phyloP scores from a whole-genome alignment of 306 rosid genomes.

The Cicer judaicum region DNA sequence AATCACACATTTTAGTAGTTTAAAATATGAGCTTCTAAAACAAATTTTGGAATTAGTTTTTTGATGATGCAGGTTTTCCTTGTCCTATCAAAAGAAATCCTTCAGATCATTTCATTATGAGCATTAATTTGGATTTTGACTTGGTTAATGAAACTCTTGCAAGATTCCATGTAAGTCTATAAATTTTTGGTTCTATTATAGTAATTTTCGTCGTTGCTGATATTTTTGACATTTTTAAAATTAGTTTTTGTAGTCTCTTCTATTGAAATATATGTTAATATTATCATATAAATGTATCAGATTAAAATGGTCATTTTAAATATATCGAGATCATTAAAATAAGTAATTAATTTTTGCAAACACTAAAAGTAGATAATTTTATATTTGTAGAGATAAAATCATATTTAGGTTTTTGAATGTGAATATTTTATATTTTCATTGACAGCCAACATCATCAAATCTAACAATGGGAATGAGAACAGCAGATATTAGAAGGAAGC shows the following conservation, averaged over 20 bases:
- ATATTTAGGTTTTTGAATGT: slow-evolving; percentile 3
- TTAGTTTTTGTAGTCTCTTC: no score
- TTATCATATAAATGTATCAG: no score
- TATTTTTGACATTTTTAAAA: no score
- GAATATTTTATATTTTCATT: slow-evolving; percentile 3
- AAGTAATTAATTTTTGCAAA: neutral
- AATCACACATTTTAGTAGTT: neutral
- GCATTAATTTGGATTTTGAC: slow-evolving; percentile 69
- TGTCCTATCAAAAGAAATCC: slow-evolving; percentile 78
- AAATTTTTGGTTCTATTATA: neutral
- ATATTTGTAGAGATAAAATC: neutral
- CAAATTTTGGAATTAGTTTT: slow-evolving; percentile 58
- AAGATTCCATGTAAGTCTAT: slow-evolving; percentile 51
- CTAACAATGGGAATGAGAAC: slow-evolving; percentile 54
- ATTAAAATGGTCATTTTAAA: no score
- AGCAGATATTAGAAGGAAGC: slow-evolving; percentile 64
- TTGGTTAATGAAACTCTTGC: slow-evolving; percentile 52
- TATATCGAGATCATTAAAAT: neutral
- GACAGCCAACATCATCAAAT: slow-evolving; percentile 55
- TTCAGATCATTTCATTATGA: slow-evolving; percentile 79
- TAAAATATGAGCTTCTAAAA: neutral
- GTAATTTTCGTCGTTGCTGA: no score
- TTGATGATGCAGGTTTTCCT: slow-evolving; percentile 73
- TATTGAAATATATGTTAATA: no score
- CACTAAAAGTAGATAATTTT: neutral